These are phyloP conservation scores for Sextonia rubra DNA, from an alignment of 164 flowering plant genomes.

Conservation along the genomic window DNA sequence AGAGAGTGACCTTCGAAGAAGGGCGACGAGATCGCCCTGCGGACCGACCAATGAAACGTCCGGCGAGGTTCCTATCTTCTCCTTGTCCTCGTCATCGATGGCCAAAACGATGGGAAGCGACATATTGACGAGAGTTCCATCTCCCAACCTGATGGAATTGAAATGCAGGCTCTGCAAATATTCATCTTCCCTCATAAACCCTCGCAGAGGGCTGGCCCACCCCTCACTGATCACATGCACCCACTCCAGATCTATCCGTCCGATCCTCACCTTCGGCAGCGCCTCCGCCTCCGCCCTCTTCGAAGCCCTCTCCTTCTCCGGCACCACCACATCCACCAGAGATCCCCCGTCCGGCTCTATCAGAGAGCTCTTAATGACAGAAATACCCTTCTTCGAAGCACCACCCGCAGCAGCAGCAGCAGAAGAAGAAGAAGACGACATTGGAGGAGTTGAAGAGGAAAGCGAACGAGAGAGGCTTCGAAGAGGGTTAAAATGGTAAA, in stretches of 20 bases:
- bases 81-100: slow-evolving; percentile 67
- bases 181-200: slow-evolving; percentile 93
- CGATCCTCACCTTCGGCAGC: slow-evolving; percentile 56
- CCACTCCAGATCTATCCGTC: slow-evolving; percentile 81
- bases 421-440: slow-evolving; percentile 1
- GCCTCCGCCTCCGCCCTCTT: slow-evolving; percentile 47
- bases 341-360: slow-evolving; percentile 91
- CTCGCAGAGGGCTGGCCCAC: slow-evolving; percentile 91
- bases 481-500: slow-evolving; percentile 28
- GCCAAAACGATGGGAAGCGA: slow-evolving; percentile 92
- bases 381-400: not conserved
- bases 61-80: slow-evolving; percentile 43
- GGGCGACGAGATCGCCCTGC: slow-evolving; percentile 51
- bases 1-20: slow-evolving; percentile 56
- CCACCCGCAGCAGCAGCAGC: too few species aligned
- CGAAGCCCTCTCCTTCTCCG: slow-evolving; percentile 44
- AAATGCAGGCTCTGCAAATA: slow-evolving; percentile 93
- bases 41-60: slow-evolving; percentile 64
- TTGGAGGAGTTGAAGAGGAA: not conserved
- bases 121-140: slow-evolving; percentile 81
- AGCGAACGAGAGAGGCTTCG: slow-evolving; percentile 5
- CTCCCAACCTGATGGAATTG: slow-evolving; percentile 48
- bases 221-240: slow-evolving; percentile 90
- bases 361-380: slow-evolving; percentile 59
- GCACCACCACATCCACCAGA: slow-evolving; percentile 71